Base-by-base conservation (phyloP, 1,284 basidiomycete species). In the Cryptococcus hybrid region DNA sequence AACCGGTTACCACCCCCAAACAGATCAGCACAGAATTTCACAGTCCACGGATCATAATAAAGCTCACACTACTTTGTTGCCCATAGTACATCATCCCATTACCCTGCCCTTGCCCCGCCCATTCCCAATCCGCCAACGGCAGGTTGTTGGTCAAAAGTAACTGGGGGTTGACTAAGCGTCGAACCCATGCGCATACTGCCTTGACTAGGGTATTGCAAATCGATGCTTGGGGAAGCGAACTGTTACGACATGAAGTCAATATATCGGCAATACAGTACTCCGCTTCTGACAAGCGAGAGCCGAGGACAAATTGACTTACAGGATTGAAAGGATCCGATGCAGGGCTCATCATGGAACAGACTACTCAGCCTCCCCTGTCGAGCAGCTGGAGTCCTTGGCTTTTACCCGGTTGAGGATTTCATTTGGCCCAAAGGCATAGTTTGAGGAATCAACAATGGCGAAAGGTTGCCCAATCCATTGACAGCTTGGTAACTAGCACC, bases 281-380 rank as follows among this genome's bases (percentile, higher is more conserved):
- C 35, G n/a, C 37, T 47, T 8, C n/a, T 7, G 44, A 12, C 35
- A 47, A 13, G 11, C 43, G 8, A 57, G 42, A 30, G 3, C 4
- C 30, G 48, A 13, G 43, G 45, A 42, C 13, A n/a, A 54, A 42
- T 13, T 6, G 4, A 67, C 73, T 66, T 54, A 78, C 75, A 7
- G 77, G 77, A 60, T 78, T 78, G 67, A 78, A 78, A 11, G 77
- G 77, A 61, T 78, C 77, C n/a, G 73, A 75, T 13, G 64, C 74
- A 7, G 77, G 77, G 57, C 66, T 69, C 70, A 77, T 74, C 70
- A 78, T 71, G 50, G 72, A 70, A 30, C 63, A 66, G 69, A 7
- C 73, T 73, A 45, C 7, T 70, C 72, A 15, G 67, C 54, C 18
- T 64, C 34, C 67, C 63, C 60, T 55, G 70, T 65, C 58, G 67